Evolutionary conservation across 1,284 basidiomycete species (phyloP), one percentile per base, ranked within the genome.

Genomic region (Irpex rosettiformis): DNA sequence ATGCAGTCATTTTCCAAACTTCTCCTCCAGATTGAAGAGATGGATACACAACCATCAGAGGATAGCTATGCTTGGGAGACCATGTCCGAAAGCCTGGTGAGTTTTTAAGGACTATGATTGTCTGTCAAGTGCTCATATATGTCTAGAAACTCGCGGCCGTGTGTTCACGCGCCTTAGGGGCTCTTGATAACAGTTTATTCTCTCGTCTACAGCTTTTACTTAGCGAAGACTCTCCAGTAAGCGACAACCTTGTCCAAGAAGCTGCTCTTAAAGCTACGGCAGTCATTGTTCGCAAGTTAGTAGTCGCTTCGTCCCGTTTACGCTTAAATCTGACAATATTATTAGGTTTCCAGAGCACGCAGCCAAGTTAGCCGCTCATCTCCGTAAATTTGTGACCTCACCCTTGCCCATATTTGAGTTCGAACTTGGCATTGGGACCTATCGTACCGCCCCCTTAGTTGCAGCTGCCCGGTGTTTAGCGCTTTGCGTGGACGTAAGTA

Each of bases 401-500:
- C 94, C 95, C 4, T 75, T 96, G 40, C 86, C 92, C 0, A 89
- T 95, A 30, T 94, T 97, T 66, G 91, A 96, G 67, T 88, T 89
- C 65, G 88, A 92, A 66, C 92, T 93, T 72, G 84, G 83, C 10
- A 82, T 84, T 8, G 88, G 89, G 60, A 85, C 84, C 28, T 80
- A 85, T 40, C 84, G 89, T 0, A 87, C 91, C 1, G 88, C 91
- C 1, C 86, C 91, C 8, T 79, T 97, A 13, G 79, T 85, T 28
- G 89, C 94, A 1, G 93, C 94, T 2, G 94, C 95, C 1, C 93
- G 90, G 68, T 95, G 93, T 66, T 79, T 98, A 30, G 90, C 93
- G 2, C 79, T 93, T 56, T 98, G 96, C 72, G 91, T 98, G 61
- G 88, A 89, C 73, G 91, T 91, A 64, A 30, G 74, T 68, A 13